These are phyloP conservation scores for Arabis hirsuta DNA, from an alignment of 345 rosid species.

Conservation along the genomic window DNA sequence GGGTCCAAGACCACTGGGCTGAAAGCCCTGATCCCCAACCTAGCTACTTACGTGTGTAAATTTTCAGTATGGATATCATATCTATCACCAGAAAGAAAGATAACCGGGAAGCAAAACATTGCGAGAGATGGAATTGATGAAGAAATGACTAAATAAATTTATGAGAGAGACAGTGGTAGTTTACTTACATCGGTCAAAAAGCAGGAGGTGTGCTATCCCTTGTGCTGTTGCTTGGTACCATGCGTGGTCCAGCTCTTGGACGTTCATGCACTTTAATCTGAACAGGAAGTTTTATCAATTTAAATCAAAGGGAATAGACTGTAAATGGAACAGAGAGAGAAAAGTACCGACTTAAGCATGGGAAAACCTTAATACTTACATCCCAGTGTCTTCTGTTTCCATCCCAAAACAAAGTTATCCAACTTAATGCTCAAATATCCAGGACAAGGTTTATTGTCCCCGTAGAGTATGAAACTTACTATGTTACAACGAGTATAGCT, in stretches of 20 bases:
- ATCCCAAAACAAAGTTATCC: neutral
- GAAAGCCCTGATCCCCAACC: neutral
- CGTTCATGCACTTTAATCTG: neutral
- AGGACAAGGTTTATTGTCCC: neutral
- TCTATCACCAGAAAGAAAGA: neutral
- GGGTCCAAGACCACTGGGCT: neutral
- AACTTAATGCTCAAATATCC: conserved; percentile 1
- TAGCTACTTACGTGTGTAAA: conserved; percentile 1
- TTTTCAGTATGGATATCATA: neutral
- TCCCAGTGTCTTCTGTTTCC: neutral
- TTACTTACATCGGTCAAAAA: conserved; percentile 22
- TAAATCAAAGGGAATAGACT: neutral
- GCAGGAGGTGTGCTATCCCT: neutral
- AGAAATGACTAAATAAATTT: neutral
- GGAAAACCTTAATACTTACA: neutral
- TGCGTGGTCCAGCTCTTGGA: conserved; percentile 10
- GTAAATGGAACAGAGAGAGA: conserved; percentile 16
- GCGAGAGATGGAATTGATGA: neutral
- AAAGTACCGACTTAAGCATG: neutral
- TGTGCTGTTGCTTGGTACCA: conserved; percentile 1
- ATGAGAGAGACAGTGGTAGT: neutral
- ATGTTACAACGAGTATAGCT: conserved; percentile 6
- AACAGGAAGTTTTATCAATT: neutral
- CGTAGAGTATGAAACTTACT: neutral
- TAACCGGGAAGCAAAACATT: neutral